Evolutionary conservation across 192 early-diverging fungal genomes (phyloP), one percentile per base, ranked within the genome.

Genomic region (Coemansia reversa): DNA sequence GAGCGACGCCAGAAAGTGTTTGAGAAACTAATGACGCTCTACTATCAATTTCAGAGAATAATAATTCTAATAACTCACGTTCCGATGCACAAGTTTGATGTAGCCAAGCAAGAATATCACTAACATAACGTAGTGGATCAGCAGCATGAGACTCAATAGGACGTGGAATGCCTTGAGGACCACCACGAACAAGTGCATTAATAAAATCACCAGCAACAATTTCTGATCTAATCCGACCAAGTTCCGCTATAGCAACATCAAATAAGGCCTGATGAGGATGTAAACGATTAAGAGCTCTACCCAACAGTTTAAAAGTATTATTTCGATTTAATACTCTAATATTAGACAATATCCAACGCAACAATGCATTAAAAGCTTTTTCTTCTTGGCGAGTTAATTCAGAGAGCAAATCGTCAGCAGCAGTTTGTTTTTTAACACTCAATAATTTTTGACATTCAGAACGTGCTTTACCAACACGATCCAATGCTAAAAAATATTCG

Each of bases 61-160:
- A 51, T 18, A 65, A 53, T 22, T 96, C 93, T 22, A 97, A 77
- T 68, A 96, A 85, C 74, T 98, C 96, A 20, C 85, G 77, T 71
- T 97, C 96, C 7, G 88, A 85, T 5, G 94, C 92, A 19, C 85
- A 86, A 0, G 92, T 89, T 79, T 97, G 94, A 84, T 98, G 96
- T 1, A 96, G 69, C 96, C 96, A 98, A 0, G 94, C 96, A 19
- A 97, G 73, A 92, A 98, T 96, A 63, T 97, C 96, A 20, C 95
- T 95, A 33, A 93, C 86, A 66, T 96, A 98, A 30, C 95, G 85
- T 60, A 91, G 74, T 1, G 94, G 90, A 70, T 98, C 96, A 50
- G 89, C 92, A 0, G 95, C 93, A 69, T 96, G 93, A 7, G 95
- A 63, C 68, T 98, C 96, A 61, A 98, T 94, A 0, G 96, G 95